Conservation (phyloP, 768 basidiomycete species). For the Tricholomella constricta region DNA sequence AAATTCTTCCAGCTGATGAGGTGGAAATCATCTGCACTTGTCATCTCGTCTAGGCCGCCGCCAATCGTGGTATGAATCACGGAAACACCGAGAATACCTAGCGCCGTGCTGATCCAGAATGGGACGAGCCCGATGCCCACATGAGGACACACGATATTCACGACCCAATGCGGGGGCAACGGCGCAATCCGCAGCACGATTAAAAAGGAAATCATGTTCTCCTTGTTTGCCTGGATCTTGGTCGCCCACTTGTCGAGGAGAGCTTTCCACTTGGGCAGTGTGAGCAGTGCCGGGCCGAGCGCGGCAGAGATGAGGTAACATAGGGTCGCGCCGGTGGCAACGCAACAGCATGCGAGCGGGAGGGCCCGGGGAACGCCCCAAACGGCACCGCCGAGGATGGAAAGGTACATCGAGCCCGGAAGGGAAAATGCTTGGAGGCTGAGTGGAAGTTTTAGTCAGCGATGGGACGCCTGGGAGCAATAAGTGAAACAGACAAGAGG, state of each 20-base stretch:
- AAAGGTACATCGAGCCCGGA: slow-evolving; percentile 97
- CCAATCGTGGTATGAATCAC: slow-evolving; percentile 97
- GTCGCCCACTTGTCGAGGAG: slow-evolving; percentile 80
- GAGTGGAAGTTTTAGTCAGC: slow-evolving; percentile 8
- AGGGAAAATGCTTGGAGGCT: slow-evolving; percentile 96
- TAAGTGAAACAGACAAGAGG: slow-evolving; percentile 71
- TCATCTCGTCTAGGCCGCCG: slow-evolving; percentile 93
- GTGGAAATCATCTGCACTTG: slow-evolving; percentile 89
- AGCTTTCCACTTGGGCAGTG: slow-evolving; percentile 82
- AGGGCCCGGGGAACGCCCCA: slow-evolving; percentile 89
- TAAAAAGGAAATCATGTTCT: slow-evolving; percentile 88
- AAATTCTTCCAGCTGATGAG: slow-evolving; percentile 92
- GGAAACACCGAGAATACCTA: slow-evolving; percentile 87
- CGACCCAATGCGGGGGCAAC: slow-evolving; percentile 95
- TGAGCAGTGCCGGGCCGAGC: slow-evolving; percentile 88
- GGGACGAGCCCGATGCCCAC: slow-evolving; percentile 82
- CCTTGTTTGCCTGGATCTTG: slow-evolving; percentile 76
- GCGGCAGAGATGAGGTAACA: slow-evolving; percentile 93
- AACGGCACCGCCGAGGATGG: slow-evolving; percentile 93
- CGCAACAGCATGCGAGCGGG: slow-evolving; percentile 88
- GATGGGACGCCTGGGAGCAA: slow-evolving; percentile 2
- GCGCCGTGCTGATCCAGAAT: slow-evolving; percentile 89
- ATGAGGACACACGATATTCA: slow-evolving; percentile 91
- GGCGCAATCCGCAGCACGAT: slow-evolving; percentile 95
- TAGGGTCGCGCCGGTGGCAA: slow-evolving; percentile 86